Evolutionary conservation across 148 eudicot genomes (phyloP).

Genomic region (Camellia lanceoleosa): DNA sequence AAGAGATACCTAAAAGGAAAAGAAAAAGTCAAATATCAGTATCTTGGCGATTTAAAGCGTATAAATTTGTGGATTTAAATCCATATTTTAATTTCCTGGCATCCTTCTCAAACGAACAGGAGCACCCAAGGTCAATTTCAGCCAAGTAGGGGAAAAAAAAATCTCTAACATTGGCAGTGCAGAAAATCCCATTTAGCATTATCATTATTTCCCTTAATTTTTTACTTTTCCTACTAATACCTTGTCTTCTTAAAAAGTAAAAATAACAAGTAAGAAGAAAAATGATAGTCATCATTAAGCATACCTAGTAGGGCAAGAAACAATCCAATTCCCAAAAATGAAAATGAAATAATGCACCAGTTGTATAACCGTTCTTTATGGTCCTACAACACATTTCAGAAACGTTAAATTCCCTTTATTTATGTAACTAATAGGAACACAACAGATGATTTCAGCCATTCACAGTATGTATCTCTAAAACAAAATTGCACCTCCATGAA

Average conservation of each 20-base stretch:
- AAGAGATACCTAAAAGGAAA: slow-evolving; percentile 54
- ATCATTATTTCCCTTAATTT: neutral
- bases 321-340: slow-evolving; percentile 43
- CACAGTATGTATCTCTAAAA: neutral
- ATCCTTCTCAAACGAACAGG: neutral
- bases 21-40: neutral
- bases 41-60: neutral
- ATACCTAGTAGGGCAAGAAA: slow-evolving; percentile 53
- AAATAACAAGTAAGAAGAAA: neutral
- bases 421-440: neutral
- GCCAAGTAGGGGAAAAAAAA: neutral
- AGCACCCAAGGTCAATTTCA: neutral
- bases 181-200: neutral
- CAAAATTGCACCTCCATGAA: neutral
- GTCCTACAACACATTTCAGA: slow-evolving; percentile 40
- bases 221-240: neutral
- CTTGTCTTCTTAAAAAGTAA: neutral
- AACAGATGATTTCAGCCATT: neutral
- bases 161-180: neutral
- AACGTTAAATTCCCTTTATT: neutral
- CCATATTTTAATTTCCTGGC: neutral
- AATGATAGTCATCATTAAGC: slow-evolving; percentile 6
- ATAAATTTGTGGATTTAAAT: neutral
- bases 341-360: slow-evolving; percentile 54
- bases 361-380: slow-evolving; percentile 58